Base-by-base conservation (phyloP, 2,329 filamentous ascomycete genomes). In the Aspergillus sp. region DNA sequence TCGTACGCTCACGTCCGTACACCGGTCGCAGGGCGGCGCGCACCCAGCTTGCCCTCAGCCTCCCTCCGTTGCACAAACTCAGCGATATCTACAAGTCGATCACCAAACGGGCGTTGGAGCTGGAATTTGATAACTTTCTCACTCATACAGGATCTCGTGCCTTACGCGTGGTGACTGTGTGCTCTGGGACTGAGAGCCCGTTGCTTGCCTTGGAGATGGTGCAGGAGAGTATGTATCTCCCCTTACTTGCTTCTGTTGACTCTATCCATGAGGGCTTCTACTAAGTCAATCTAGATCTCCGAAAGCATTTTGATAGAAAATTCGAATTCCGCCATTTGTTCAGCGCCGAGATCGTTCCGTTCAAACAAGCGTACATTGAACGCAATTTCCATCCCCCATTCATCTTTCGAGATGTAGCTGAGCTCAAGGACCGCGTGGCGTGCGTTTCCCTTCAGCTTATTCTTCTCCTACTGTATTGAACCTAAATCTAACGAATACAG, bases 131-230 rank as follows among this genome's bases (percentile, higher is more conserved):
- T 1, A 72, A 81, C 25, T 74, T 85, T 36, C 71, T 59, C 44
- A 67, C 34, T 17, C 64, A 50, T 53, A 66, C 56, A 58, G 68
- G 10, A 59, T 80, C 9, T 47, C 62, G 25, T 51, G 73, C 47
- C 67, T 74, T 88, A 21, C 71, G 78, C 7, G 74, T 91, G 21
- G 88, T 80, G 0, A 93, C 89, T 0, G 83, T 91, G 75, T 92
- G 88, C 65, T 91, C 88, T 1, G 89, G 89, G 0, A 92, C 89
- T 0, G 89, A 93, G 59, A 84, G 84, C 4, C 89, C 89, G 0
- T 71, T 93, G 2, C 75, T 91, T 1, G 85, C 86, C 0, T 64
- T 91, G 13, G 72, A 83, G 13, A 74, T 86, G 66, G 70, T 90
- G 43, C 67, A 72, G 36, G 73, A 81, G 14, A 72, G 78, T 70